Evolutionary conservation across 768 basidiomycete genomes (phyloP), one percentile per base, ranked within the genome.

Genomic region (Auricularia sp.): DNA sequence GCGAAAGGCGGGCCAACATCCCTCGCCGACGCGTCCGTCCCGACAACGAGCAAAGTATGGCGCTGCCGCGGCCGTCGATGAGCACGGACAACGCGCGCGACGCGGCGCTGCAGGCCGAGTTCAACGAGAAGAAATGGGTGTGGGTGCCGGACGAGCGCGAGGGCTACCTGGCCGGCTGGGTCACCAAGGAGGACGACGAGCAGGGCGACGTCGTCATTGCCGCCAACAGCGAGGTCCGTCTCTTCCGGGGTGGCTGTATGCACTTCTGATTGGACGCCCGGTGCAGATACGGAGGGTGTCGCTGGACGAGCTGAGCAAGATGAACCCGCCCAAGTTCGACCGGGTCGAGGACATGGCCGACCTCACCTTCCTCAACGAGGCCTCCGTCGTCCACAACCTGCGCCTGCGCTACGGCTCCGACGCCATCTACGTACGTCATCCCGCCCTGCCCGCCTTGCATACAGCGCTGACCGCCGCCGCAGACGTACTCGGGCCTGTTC

Each of bases 251-350:
- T 42, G 8, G 14, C 29, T 45, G 7, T 61, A 18, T 10, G 3
- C 36, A 14, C 24, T 18, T 21, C n/a, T 51, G 37, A 29, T 29
- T 42, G 39, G 13, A 77, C 75, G 72, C 77, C 59, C 74, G 72
- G 69, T 54, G 63, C 65, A 89, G 87, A 81, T 87, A 65, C 82
- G 87, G 42, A 81, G 73, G 42, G 83, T 96, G 3, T 88, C 90
- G 16, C 81, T 94, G 67, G 89, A 92, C 68, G 84, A 87, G 24
- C 76, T 97, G 47, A 91, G 88, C 71, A 95, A 95, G 80, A 96
- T 96, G 94, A 98, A 98, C 72, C 95, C 95, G 33, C 95, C 95
- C 56, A 97, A 98, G 77, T 99, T 98, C 74, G 95, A 98, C 78
- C 85, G 93, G 37, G 95, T 95, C 3, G 93, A 94, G 69, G 97